Conservation (phyloP, 805 yeast genomes). For the Ogataea populi-albae region DNA sequence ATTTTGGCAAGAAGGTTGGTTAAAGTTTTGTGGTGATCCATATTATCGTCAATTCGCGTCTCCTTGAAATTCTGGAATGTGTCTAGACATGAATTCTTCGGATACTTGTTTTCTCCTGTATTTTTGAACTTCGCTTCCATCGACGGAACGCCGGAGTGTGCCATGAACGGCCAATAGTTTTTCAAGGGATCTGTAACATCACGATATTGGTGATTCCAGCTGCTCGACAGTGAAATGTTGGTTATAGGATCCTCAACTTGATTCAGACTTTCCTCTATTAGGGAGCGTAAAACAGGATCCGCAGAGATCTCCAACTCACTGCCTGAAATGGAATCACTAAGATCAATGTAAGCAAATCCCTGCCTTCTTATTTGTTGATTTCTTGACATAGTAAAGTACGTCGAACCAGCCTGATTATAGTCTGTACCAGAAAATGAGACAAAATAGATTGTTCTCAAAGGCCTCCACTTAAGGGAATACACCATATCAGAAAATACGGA, state of each 20-base stretch:
- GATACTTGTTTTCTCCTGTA: slow-evolving; percentile 32
- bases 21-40: slow-evolving; percentile 54
- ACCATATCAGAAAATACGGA: slow-evolving; percentile 64
- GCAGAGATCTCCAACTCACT: slow-evolving; percentile 45
- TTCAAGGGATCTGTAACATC: slow-evolving; percentile 38
- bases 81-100: slow-evolving; percentile 61
- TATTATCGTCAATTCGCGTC: slow-evolving; percentile 50
- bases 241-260: slow-evolving; percentile 26
- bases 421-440: slow-evolving; percentile 80
- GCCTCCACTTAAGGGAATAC: slow-evolving; percentile 70
- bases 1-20: slow-evolving; percentile 54
- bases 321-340: slow-evolving; percentile 61
- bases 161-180: slow-evolving; percentile 67
- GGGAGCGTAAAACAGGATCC: slow-evolving; percentile 59
- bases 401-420: slow-evolving; percentile 81
- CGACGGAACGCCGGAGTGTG: slow-evolving; percentile 66
- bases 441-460: slow-evolving; percentile 78
- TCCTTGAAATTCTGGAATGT: slow-evolving; percentile 53
- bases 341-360: slow-evolving; percentile 69
- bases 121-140: slow-evolving; percentile 51
- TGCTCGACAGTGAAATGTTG: slow-evolving; percentile 22
- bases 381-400: slow-evolving; percentile 67
- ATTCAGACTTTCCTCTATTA: slow-evolving; percentile 42
- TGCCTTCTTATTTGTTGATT: slow-evolving; percentile 53
- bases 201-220: slow-evolving; percentile 21